Conservation (phyloP, 1,139 yeast species). For the Yamadazyma songkhlaensis region DNA sequence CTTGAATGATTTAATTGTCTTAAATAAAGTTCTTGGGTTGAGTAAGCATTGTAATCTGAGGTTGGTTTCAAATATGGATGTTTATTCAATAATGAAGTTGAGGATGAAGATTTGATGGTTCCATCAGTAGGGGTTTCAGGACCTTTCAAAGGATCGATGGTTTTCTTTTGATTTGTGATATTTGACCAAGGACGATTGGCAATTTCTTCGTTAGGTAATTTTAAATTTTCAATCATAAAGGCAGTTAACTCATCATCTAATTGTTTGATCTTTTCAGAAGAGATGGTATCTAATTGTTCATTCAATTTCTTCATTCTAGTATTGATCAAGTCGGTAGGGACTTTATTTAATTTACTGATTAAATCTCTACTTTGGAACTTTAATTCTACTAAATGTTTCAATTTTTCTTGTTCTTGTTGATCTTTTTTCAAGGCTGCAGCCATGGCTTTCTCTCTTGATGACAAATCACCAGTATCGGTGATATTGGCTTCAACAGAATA, state of each 20-base stretch:
- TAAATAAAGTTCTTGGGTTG: constrained; percentile 71
- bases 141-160: constrained; percentile 7
- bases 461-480: not conserved
- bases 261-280: constrained; percentile 34
- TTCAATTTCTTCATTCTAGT: constrained; percentile 31
- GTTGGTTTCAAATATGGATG: constrained; percentile 44
- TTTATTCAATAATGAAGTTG: constrained; percentile 28
- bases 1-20: constrained; percentile 60
- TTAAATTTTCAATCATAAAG: constrained; percentile 34
- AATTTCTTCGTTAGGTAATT: constrained; percentile 30
- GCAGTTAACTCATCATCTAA: constrained; percentile 44
- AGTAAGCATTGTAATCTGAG: constrained; percentile 50
- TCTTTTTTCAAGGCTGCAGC: constrained; percentile 47
- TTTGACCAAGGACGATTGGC: constrained; percentile 37
- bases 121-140: not conserved
- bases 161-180: constrained; percentile 5
- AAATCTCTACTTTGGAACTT: constrained; percentile 25
- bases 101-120: constrained; percentile 26
- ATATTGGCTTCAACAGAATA: constrained; percentile 3
- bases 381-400: constrained; percentile 37
- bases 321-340: constrained; percentile 31
- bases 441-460: constrained; percentile 35
- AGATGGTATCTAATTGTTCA: constrained; percentile 26
- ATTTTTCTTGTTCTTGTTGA: constrained; percentile 37
- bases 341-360: constrained; percentile 33